A percentile compares a stretch with the other conserved stretches of the same genome.
Evolutionary conservation across 371 early-diverging fungal species (phyloP).

Genomic region (Mortierella sp.): DNA sequence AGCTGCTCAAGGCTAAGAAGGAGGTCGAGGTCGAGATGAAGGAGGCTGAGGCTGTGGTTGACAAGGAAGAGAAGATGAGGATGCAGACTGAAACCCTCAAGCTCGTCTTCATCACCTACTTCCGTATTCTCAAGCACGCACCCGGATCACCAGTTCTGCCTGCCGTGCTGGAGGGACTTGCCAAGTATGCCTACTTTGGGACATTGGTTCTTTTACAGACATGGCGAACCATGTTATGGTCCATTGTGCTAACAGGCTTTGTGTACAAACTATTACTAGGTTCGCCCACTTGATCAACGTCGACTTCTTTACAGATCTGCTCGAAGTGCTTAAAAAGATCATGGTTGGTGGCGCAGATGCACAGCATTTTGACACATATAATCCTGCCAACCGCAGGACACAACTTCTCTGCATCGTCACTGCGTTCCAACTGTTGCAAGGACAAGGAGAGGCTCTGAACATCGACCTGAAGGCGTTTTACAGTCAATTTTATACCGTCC

Average conservation of each 20-base stretch:
- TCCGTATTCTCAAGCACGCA: slow-evolving; percentile 91
- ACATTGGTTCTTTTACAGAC: no score
- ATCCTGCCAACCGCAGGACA: slow-evolving; percentile 61
- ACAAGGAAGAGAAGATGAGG: slow-evolving; percentile 78
- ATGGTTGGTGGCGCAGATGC: slow-evolving; percentile 63
- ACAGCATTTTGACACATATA: slow-evolving; percentile 52
- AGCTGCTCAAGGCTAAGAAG: slow-evolving; percentile 77
- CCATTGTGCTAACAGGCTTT: no score
- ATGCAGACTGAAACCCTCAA: slow-evolving; percentile 92
- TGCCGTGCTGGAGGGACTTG: slow-evolving; percentile 90
- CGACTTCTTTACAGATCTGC: slow-evolving; percentile 93
- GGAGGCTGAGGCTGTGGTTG: slow-evolving; percentile 86
- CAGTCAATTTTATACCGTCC: slow-evolving; percentile 78
- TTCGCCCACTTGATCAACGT: slow-evolving; percentile 95
- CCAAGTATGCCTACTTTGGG: slow-evolving; percentile 75
- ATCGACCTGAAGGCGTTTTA: slow-evolving; percentile 91
- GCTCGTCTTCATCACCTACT: slow-evolving; percentile 91
- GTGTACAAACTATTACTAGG: no score
- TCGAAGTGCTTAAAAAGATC: slow-evolving; percentile 84
- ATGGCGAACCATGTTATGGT: no score
- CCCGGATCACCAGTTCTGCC: slow-evolving; percentile 83
- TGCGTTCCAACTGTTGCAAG: slow-evolving; percentile 86
- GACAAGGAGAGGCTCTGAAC: slow-evolving; percentile 89
- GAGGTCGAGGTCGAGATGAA: slow-evolving; percentile 83
- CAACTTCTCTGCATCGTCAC: slow-evolving; percentile 89